These are phyloP conservation scores for Penicillium sp. DNA, from an alignment of 2,329 filamentous ascomycete species.

Conservation along the genomic window DNA sequence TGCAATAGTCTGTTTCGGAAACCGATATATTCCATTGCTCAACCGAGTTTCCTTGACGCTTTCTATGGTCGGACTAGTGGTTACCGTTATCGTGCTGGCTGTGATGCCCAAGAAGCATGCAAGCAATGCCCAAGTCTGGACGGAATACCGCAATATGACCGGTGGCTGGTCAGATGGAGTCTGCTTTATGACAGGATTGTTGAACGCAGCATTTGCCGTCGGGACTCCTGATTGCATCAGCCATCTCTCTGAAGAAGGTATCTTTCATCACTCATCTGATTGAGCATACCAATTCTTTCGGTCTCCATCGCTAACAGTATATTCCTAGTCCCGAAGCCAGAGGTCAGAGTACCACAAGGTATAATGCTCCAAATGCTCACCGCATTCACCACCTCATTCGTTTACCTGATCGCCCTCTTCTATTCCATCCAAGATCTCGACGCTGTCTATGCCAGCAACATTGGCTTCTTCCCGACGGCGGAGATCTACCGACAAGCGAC, in stretches of 20 bases:
- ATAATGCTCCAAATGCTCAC: conserved; percentile 51
- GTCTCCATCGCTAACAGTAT: neutral
- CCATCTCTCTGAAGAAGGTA: conserved; percentile 62
- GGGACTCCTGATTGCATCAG: conserved; percentile 66
- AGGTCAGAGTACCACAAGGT: conserved; percentile 49
- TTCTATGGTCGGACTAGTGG: conserved; percentile 52
- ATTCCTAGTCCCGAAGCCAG: conserved; percentile 30
- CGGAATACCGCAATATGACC: conserved; percentile 34
- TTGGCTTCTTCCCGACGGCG: conserved; percentile 61
- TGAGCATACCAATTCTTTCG: neutral
- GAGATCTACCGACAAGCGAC: conserved; percentile 68
- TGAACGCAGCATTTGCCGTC: conserved; percentile 69
- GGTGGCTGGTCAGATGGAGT: conserved; percentile 39
- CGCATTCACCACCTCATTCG: conserved; percentile 48
- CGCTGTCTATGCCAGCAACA: conserved; percentile 54
- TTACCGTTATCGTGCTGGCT: conserved; percentile 53
- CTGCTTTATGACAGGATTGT: conserved; percentile 60
- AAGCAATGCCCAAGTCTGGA: conserved; percentile 35
- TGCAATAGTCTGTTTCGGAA: conserved; percentile 56
- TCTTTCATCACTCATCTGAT: neutral
- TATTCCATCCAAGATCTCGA: conserved; percentile 49
- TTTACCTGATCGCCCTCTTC: conserved; percentile 53
- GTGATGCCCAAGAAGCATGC: conserved; percentile 52
- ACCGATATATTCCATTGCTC: conserved; percentile 53
- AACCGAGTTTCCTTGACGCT: conserved; percentile 59